Conservation (phyloP, 495 filamentous ascomycete species). For the Lasiosphaeria ovina region DNA sequence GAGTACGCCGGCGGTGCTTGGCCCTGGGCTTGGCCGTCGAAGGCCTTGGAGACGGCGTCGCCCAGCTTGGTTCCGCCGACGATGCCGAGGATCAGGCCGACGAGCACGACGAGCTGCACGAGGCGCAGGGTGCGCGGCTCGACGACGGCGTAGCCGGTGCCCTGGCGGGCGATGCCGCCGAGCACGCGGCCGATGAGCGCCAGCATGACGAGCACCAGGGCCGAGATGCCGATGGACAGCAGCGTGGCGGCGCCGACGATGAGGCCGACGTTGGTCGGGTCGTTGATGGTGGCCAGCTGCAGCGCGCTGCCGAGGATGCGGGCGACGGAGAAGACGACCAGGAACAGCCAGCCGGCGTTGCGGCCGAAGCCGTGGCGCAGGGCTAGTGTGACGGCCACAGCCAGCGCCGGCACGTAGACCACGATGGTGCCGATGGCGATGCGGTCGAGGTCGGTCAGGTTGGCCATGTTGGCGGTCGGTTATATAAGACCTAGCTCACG, state of each 20-base stretch:
- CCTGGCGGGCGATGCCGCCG: slow-evolving; percentile 18
- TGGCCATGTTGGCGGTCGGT: slow-evolving; percentile 10
- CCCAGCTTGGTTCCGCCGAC: slow-evolving; percentile 30
- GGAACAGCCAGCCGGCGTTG: slow-evolving; percentile 33
- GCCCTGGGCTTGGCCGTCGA: background rate
- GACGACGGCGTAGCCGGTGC: slow-evolving; percentile 13
- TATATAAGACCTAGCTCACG: too few relatives aligned
- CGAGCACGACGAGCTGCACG: slow-evolving; percentile 27
- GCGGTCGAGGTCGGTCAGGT: slow-evolving; percentile 24
- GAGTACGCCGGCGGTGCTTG: slow-evolving; percentile 10
- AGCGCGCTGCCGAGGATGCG: slow-evolving; percentile 33
- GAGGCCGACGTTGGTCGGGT: slow-evolving; percentile 31
- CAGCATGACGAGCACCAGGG: slow-evolving; percentile 31
- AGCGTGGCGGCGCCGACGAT: slow-evolving; percentile 28
- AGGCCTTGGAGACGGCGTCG: background rate
- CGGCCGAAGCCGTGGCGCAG: slow-evolving; percentile 34
- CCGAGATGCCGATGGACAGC: slow-evolving; percentile 33
- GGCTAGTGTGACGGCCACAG: slow-evolving; percentile 28
- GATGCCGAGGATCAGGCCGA: slow-evolving; percentile 31
- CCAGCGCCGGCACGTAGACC: slow-evolving; percentile 29
- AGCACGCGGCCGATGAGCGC: slow-evolving; percentile 32
- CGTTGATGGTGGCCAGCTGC: slow-evolving; percentile 35
- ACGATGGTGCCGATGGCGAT: slow-evolving; percentile 36
- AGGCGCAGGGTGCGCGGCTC: slow-evolving; percentile 22
- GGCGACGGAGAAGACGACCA: slow-evolving; percentile 35